Conservation (phyloP, 2,329 filamentous ascomycete genomes). For the Phialophora verrucosa region DNA sequence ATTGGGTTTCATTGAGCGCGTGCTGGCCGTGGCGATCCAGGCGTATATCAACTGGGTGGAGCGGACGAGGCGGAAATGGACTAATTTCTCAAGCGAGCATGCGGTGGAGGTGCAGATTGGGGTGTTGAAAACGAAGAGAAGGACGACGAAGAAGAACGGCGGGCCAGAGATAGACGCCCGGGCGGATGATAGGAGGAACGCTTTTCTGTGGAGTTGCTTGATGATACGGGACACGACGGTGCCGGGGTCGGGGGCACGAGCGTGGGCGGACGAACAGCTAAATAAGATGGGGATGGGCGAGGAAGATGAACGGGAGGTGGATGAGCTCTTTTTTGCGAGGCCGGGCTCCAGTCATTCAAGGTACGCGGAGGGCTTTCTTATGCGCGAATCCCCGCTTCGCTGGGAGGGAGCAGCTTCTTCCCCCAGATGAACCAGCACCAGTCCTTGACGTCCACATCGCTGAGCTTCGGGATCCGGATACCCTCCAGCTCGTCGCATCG, state of each 20-base stretch:
- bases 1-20: conserved; percentile 8
- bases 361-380: not conserved
- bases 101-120: conserved; percentile 7
- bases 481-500: conserved; percentile 25
- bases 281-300: not conserved
- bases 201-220: conserved; percentile 12
- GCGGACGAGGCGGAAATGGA: conserved; percentile 8
- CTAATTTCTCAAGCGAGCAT: conserved; percentile 12
- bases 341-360: not conserved
- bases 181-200: not conserved
- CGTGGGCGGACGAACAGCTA: conserved; percentile 7
- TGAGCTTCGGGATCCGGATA: conserved; percentile 23
- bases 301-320: not conserved
- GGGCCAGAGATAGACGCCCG: not conserved
- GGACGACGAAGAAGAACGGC: not conserved
- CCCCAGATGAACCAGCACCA: conserved; percentile 21
- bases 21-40: conserved; percentile 12
- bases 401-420: not conserved
- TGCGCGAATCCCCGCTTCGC: not conserved
- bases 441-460: conserved; percentile 13
- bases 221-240: conserved; percentile 16
- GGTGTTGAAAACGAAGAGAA: not conserved
- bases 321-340: not conserved
- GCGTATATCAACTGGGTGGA: conserved; percentile 20
- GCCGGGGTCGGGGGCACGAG: not conserved